Conservation (phyloP, 2,329 filamentous ascomycete species). For the Dothistroma pini region DNA sequence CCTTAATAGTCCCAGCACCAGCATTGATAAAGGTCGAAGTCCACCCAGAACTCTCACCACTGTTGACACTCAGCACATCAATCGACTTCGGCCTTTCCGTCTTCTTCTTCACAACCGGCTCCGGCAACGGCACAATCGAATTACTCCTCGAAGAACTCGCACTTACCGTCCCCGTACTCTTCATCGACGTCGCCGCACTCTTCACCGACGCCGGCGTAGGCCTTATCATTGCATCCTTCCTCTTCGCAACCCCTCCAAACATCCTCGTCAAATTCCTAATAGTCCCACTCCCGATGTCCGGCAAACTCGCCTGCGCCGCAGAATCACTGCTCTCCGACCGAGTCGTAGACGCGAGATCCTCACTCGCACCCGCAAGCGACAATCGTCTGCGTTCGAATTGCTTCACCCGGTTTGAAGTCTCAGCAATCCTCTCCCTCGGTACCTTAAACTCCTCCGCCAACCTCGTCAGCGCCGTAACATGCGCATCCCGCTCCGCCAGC, state of each 20-base stretch:
- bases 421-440: conserved; percentile 27
- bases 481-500: conserved; percentile 34
- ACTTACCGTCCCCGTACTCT: not conserved
- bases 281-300: conserved; percentile 16
- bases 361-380: conserved; percentile 24
- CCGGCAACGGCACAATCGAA: not conserved
- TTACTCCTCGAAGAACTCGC: not conserved
- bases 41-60: conserved; percentile 30
- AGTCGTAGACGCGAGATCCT: conserved; percentile 19
- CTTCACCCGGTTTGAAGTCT: conserved; percentile 27
- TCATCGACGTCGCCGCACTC: conserved; percentile 14
- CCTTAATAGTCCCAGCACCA: conserved; percentile 25
- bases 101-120: conserved; percentile 10
- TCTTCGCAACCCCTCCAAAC: conserved; percentile 30
- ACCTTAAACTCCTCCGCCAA: conserved; percentile 34
- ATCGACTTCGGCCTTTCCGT: conserved; percentile 26
- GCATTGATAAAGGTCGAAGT: conserved; percentile 22
- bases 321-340: conserved; percentile 17
- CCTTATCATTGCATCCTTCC: conserved; percentile 7
- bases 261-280: conserved; percentile 29
- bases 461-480: conserved; percentile 33
- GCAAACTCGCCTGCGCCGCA: conserved; percentile 7
- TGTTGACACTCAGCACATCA: conserved; percentile 26
- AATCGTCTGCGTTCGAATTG: conserved; percentile 29
- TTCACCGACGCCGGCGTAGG: conserved; percentile 7